These are phyloP conservation scores for Cytospora leucostoma DNA, from an alignment of 2,329 filamentous ascomycete genomes.

Conservation along the genomic window DNA sequence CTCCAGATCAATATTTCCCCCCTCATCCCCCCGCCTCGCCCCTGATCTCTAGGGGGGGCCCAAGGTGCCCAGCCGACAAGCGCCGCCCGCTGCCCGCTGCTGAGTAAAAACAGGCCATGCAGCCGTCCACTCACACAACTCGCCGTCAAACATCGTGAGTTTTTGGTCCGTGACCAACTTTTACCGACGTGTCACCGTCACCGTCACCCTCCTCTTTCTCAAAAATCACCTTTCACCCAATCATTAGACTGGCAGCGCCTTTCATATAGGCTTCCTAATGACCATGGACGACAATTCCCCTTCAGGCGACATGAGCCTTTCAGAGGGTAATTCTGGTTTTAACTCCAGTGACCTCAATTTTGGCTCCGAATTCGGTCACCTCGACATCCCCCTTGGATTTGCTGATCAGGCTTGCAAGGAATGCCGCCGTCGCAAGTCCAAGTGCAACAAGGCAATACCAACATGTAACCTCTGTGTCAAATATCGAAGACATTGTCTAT, in stretches of 20 bases:
- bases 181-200: slow-evolving; percentile 21
- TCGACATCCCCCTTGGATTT: slow-evolving; percentile 27
- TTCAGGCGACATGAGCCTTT: slow-evolving; percentile 22
- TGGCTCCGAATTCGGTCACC: slow-evolving; percentile 27
- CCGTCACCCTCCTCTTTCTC: slow-evolving; percentile 11
- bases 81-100: neutral
- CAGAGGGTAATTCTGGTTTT: slow-evolving; percentile 21
- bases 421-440: slow-evolving; percentile 43
- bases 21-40: neutral
- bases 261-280: slow-evolving; percentile 4
- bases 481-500: slow-evolving; percentile 49
- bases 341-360: slow-evolving; percentile 21
- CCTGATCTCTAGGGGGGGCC: neutral
- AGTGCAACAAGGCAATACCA: slow-evolving; percentile 42
- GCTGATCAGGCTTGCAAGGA: slow-evolving; percentile 44
- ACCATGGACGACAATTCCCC: slow-evolving; percentile 26
- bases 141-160: slow-evolving; percentile 29
- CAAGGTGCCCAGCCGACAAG: neutral
- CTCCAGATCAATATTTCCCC: neutral
- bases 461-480: slow-evolving; percentile 44
- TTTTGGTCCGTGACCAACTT: slow-evolving; percentile 25
- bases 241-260: slow-evolving; percentile 4
- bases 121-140: slow-evolving; percentile 23
- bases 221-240: neutral
- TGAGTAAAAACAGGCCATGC: slow-evolving; percentile 16